Base-by-base conservation (phyloP, 495 filamentous ascomycete genomes). In the Penicillium egyptiacum region DNA sequence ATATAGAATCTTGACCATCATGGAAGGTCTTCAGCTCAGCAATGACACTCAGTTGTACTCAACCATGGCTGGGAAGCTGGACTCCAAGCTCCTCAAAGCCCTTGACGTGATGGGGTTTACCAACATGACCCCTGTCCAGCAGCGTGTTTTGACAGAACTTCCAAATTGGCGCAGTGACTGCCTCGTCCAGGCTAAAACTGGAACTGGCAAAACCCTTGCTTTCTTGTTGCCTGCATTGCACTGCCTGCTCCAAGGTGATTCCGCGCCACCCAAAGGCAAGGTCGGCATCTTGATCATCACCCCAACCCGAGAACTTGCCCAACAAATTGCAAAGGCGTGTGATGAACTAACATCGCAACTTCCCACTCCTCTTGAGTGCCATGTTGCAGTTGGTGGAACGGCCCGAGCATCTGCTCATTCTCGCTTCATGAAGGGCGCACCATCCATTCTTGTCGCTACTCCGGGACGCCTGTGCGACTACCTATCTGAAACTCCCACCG, bases 151-250 rank as follows among this genome's bases (percentile, higher is more conserved):
- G 62, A 72, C 63, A 2, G 72, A 77, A 43, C 72, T 85, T 20
- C 81, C 82, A 20, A 70, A 59, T 31, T 76, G 77, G 71, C 71
- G 70, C 53, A 76, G 71, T 55, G 81, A 83, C 63, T 83, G 79
- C 45, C 72, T 80, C 16, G 89, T 89, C 40, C 89, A 92, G 75
- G 89, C 89, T 55, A 90, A 87, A 68, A 93, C 89, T n/a, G 89
- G 89, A 62, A 92, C 89, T 5, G 89, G 89, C 56, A 93, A 93
- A 68, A 93, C 89, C 1, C 77, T 91, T 37, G 89, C 87, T 17
- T 93, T 93, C 71, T 73, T 93, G 22, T 70, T 92, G 0, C 89
- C 89, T n/a, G 78, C 85, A 9, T 70, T 92, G 53, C 87, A 93
- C 65, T 82, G 81, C 46, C 75, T 90, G 17, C 66, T 91, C 23